Base-by-base conservation (phyloP, 192 early-diverging fungal genomes). In the Backusella circina region DNA sequence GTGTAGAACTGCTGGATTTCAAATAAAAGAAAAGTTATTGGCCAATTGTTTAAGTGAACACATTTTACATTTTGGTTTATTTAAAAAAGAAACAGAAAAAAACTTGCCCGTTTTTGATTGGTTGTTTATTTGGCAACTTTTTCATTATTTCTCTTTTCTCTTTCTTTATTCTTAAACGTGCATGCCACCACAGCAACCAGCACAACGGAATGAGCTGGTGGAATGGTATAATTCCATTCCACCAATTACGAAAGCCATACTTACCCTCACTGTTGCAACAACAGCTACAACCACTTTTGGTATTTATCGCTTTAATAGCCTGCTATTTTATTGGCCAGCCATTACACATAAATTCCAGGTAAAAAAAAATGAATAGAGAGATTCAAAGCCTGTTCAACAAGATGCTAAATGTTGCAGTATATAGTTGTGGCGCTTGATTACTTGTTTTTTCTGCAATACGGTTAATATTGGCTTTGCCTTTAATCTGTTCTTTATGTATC, bases 381-480 rank as follows among this genome's bases (percentile, higher is more conserved):
- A 67, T 15, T 44, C 10, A 9, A n/a, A n/a, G n/a, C n/a, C n/a
- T 37, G 10, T 2, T 41, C 13, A 13, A 13, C 39, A 41, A 41
- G 44, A 47, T 47, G 18, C 44, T 47, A 18, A n/a, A 47, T n/a
- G 16, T 57, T 57, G 10, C 7, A 36, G 0, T 54, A 3, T 35
- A 51, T 82, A 94, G 90, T 47, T 93, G 30, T 95, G 95, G 91
- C 88, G 95, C 23, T 76, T 95, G 16, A 79, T 92, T 3, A 94
- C 95, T 5, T 72, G 84, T 21, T 93, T 93, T 71, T 82, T 97
- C 68, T 67, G 81, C 18, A 78, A 86, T 3, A 74, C 70, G 8
- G 68, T 95, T 16, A 75, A 79, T 35, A 82, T 95, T 72, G 76
- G 81, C 35, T 87, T 88, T 72, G 70, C 90, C 21, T 88, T 95